phyloP scores from a whole-genome alignment of 2,329 filamentous ascomycete species.

The Xenosphaeropsis pyriputrescens region DNA sequence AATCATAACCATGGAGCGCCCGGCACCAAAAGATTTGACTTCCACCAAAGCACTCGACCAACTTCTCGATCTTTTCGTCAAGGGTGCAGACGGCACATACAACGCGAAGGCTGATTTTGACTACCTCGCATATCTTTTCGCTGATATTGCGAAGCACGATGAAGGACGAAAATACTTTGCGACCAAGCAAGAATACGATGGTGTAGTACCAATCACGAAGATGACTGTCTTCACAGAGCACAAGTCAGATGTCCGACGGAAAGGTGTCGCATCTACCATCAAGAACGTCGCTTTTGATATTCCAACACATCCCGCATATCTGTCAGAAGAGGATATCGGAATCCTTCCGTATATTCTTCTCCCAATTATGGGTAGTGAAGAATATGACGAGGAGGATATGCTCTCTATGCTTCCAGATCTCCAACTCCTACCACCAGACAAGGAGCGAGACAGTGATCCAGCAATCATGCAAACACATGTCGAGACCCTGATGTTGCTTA shows the following conservation, averaged over 20 bases:
- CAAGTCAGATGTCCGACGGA: constrained; percentile 64
- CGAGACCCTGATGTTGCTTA: constrained; percentile 74
- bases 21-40: constrained; percentile 53
- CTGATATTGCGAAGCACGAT: constrained; percentile 74
- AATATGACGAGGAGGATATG: constrained; percentile 76
- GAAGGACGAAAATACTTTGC: constrained; percentile 65
- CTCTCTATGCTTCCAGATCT: constrained; percentile 79
- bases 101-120: constrained; percentile 82
- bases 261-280: constrained; percentile 90
- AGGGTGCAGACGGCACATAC: constrained; percentile 67
- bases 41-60: constrained; percentile 73
- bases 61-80: constrained; percentile 90
- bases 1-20: constrained; percentile 53
- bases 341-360: constrained; percentile 80
- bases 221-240: constrained; percentile 92
- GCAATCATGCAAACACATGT: constrained; percentile 75
- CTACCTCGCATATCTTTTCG: constrained; percentile 88
- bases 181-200: constrained; percentile 59
- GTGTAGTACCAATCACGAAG: constrained; percentile 79
- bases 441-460: constrained; percentile 64
- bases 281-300: constrained; percentile 88
- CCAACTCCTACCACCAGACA: constrained; percentile 80
- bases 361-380: constrained; percentile 76
- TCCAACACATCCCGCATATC: constrained; percentile 52
- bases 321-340: constrained; percentile 60